Evolutionary conservation across 768 basidiomycete species (phyloP).

Genomic region (Boletus vermiculosoides): DNA sequence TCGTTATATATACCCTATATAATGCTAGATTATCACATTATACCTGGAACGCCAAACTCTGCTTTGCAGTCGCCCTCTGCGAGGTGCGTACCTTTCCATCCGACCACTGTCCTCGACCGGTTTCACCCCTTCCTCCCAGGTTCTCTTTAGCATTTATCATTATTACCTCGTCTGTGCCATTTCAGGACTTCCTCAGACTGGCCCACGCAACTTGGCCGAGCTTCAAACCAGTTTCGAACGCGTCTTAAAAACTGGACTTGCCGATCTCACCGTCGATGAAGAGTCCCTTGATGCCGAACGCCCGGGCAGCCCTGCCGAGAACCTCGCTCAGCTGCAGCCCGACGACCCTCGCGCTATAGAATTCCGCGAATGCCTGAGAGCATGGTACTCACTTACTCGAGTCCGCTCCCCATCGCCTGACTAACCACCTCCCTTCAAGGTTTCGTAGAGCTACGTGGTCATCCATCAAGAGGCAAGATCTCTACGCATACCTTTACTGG

Average conservation of each 20-base stretch:
- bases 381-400: constrained; percentile 37
- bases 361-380: constrained; percentile 65
- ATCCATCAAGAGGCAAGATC: constrained; percentile 57
- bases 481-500: constrained; percentile 82
- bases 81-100: constrained; percentile 46
- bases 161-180: constrained; percentile 48
- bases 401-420: background rate
- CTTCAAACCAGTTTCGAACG: constrained; percentile 60
- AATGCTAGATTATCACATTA: constrained; percentile 43
- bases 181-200: constrained; percentile 44
- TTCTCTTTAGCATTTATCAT: constrained; percentile 69
- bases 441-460: constrained; percentile 78
- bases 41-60: constrained; percentile 35
- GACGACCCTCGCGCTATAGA: constrained; percentile 73
- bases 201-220: constrained; percentile 50
- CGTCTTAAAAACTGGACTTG: constrained; percentile 64
- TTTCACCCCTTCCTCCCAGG: constrained; percentile 38
- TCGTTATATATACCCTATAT: constrained; percentile 48
- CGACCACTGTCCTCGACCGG: background rate
- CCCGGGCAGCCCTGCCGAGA: constrained; percentile 62
- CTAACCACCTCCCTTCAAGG: constrained; percentile 37
- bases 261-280: constrained; percentile 53
- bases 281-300: constrained; percentile 48
- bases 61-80: constrained; percentile 51
- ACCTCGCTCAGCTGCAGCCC: constrained; percentile 52